Evolutionary conservation across 2,329 filamentous ascomycete species (phyloP).

Genomic region (Arthrobotrys conoides): DNA sequence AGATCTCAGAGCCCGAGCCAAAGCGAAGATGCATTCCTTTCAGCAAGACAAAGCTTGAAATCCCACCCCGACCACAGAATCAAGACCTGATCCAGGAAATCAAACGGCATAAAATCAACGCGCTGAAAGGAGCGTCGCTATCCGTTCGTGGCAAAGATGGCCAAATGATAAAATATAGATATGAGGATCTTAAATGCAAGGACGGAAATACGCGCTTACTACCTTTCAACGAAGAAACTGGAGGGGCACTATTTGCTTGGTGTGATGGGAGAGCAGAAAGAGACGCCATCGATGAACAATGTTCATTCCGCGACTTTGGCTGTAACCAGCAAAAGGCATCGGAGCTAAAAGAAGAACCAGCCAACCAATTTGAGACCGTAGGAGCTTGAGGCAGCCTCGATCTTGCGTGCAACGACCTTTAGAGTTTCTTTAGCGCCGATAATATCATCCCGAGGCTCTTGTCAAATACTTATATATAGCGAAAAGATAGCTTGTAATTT

Average conservation of each 20-base stretch:
- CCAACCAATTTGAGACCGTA: background rate
- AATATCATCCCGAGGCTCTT: too few species aligned
- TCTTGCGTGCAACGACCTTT: too few species aligned
- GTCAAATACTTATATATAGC: too few species aligned
- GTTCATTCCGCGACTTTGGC: background rate
- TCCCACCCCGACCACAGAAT: background rate
- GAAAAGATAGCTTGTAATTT: background rate
- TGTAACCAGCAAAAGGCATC: background rate
- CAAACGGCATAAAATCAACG: background rate
- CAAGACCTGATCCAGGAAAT: background rate
- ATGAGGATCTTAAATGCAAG: background rate
- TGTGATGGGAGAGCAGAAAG: conserved; percentile 1
- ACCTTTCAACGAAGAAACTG: background rate
- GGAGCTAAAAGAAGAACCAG: background rate
- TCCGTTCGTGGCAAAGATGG: background rate
- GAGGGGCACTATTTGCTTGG: background rate
- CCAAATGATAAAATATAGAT: background rate
- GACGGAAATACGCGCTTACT: background rate
- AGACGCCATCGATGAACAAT: background rate
- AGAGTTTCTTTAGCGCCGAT: too few species aligned
- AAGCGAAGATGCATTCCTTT: background rate
- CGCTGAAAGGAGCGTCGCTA: background rate
- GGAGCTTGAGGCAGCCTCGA: background rate
- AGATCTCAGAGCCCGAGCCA: background rate
- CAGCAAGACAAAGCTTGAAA: background rate